A percentile compares a stretch with the other conserved stretches of the same genome.
These are phyloP conservation scores for Saturnispora kantuleensis DNA, from an alignment of 805 yeast genomes.

Conservation along the genomic window DNA sequence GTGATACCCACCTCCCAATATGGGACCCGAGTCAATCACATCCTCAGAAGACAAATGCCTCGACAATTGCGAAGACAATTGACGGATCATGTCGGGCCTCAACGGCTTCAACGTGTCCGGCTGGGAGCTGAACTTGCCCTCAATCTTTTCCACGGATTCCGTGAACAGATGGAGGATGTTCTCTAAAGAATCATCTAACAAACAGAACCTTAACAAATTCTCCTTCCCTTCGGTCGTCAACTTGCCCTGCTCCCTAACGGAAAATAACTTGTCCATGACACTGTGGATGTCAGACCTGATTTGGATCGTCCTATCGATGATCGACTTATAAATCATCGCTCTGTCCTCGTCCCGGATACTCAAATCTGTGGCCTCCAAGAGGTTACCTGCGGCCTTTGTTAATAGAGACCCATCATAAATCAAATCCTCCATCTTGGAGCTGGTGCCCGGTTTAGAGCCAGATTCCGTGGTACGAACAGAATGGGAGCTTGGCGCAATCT, in stretches of 20 bases:
- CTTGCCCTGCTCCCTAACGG: slow-evolving; percentile 34
- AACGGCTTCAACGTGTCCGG: background rate
- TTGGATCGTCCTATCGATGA: slow-evolving; percentile 40
- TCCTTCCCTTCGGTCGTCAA: slow-evolving; percentile 48
- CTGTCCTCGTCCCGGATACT: slow-evolving; percentile 28
- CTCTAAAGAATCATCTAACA: slow-evolving; percentile 44
- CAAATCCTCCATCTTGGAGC: slow-evolving; percentile 40
- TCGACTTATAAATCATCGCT: slow-evolving; percentile 37
- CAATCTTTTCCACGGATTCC: slow-evolving; percentile 12
- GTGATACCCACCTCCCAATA: slow-evolving; percentile 33
- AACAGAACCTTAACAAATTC: slow-evolving; percentile 41
- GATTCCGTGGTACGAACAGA: slow-evolving; percentile 16
- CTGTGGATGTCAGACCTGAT: slow-evolving; percentile 42
- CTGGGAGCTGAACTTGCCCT: background rate
- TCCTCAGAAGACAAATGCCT: slow-evolving; percentile 42
- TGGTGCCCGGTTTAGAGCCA: slow-evolving; percentile 6
- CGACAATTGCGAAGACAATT: slow-evolving; percentile 25
- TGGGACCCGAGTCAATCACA: slow-evolving; percentile 43
- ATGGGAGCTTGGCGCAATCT: slow-evolving; percentile 7
- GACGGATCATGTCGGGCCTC: slow-evolving; percentile 22
- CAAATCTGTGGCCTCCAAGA: slow-evolving; percentile 34
- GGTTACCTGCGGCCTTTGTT: slow-evolving; percentile 62
- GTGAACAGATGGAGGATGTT: slow-evolving; percentile 39
- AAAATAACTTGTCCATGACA: slow-evolving; percentile 41
- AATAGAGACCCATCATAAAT: slow-evolving; percentile 68